These are phyloP conservation scores for Plasmodium blacklocki DNA, from an alignment of 169 alveolate species.

Conservation along the genomic window DNA sequence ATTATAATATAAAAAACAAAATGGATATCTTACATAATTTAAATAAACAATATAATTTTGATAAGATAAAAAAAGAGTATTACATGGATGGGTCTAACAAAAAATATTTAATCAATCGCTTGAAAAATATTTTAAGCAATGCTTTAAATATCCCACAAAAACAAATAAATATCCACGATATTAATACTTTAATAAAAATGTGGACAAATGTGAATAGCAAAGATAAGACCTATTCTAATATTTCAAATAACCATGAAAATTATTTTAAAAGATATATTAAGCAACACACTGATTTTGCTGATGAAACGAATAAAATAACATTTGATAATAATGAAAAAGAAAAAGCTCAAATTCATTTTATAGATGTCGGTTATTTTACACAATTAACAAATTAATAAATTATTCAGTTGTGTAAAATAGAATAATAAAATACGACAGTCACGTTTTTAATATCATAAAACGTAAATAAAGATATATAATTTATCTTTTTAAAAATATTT, in stretches of 20 bases:
- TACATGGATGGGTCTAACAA: background rate
- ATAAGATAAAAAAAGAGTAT: slow-evolving; percentile 18
- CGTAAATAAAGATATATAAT: too few species aligned
- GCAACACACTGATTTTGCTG: background rate
- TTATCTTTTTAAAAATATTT: too few species aligned
- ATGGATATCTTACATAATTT: slow-evolving; percentile 35
- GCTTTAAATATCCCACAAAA: slow-evolving; percentile 44
- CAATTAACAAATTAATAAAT: slow-evolving; percentile 9
- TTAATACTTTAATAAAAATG: slow-evolving; percentile 37
- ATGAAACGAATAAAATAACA: background rate
- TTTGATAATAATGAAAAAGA: background rate
- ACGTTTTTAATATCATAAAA: too few species aligned
- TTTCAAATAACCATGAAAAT: slow-evolving; percentile 17
- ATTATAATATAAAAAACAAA: slow-evolving; percentile 10
- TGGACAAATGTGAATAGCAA: slow-evolving; percentile 39
- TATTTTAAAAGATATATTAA: slow-evolving; percentile 12
- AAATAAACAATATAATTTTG: slow-evolving; percentile 9
- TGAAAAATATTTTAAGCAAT: slow-evolving; percentile 37
- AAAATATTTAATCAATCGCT: background rate
- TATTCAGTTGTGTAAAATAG: too few species aligned
- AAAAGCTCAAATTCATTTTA: background rate
- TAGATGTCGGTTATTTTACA: slow-evolving; percentile 11
- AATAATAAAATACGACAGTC: too few species aligned
- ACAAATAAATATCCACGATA: slow-evolving; percentile 59
- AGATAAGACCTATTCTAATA: slow-evolving; percentile 9